These are phyloP conservation scores for Bauhinia variegata DNA, from an alignment of 306 rosid species.

Conservation along the genomic window DNA sequence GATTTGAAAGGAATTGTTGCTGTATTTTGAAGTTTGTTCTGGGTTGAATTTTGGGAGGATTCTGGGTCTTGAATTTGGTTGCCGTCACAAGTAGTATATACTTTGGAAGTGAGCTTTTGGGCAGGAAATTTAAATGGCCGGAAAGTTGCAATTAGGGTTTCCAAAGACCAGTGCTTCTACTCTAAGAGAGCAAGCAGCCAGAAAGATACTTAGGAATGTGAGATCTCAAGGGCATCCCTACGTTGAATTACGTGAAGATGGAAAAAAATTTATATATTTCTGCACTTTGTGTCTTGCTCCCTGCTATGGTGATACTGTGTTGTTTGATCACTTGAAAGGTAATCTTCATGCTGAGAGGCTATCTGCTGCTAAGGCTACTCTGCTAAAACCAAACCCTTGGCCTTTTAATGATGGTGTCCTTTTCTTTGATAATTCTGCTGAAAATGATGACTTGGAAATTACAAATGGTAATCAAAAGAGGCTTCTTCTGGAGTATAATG, in stretches of 20 bases:
- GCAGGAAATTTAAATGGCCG: conserved; percentile 60
- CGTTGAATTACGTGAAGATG: conserved; percentile 80
- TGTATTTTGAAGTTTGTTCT: conserved; percentile 23
- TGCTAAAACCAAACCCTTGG: conserved; percentile 81
- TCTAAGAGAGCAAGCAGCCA: conserved; percentile 67
- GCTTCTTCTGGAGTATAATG: conserved; percentile 47
- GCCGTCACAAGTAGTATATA: neutral
- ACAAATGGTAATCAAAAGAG: conserved; percentile 38
- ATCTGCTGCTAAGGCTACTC: conserved; percentile 69
- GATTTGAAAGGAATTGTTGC: conserved; percentile 31
- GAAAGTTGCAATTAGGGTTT: conserved; percentile 59
- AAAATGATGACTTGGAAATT: conserved; percentile 37
- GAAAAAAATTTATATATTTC: conserved; percentile 72
- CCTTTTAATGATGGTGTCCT: conserved; percentile 86
- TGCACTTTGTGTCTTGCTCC: conserved; percentile 81
- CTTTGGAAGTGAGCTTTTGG: conserved; percentile 30
- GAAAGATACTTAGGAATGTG: conserved; percentile 68
- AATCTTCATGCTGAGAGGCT: conserved; percentile 70
- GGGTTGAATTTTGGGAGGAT: conserved; percentile 15
- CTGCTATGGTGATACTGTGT: conserved; percentile 68
- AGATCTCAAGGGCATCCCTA: conserved; percentile 85
- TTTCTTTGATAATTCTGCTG: conserved; percentile 64
- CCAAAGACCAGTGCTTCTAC: conserved; percentile 44
- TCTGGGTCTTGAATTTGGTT: conserved; percentile 1
- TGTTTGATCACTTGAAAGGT: conserved; percentile 87